Evolutionary conservation across 306 rosid species (phyloP), one percentile per base, ranked within the genome.

Genomic region (Trifolium dubium): DNA sequence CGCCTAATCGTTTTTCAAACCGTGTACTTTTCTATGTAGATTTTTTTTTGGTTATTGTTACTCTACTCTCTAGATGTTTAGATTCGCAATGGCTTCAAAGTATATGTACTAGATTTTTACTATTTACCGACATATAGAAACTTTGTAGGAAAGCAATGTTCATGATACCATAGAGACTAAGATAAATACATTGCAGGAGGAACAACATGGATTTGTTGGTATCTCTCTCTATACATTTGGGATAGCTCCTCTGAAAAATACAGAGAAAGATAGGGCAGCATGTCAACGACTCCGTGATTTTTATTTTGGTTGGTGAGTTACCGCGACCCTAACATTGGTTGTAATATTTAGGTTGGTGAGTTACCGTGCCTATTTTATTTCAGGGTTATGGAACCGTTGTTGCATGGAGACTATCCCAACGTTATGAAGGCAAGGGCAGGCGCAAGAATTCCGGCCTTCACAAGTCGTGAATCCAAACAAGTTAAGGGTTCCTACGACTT

Each of bases 141-240:
- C 28, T 63, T 63, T 37, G 30, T 35, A 3, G 3, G n/a, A 14
- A 37, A 63, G 10, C 5, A 37, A 17, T 63, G 69, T 66, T 74
- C 19, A 8, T 23, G 47, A 30, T 59, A 65, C 7, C 15, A 12
- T 47, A 23, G 15, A 54, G 30, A 64, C 35, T 14, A 12, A 23
- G 23, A 23, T 23, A 23, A 10, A 58, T 12, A n/a, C 62, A 56
- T 64, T 78, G 79, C 86, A 92, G 94, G 64, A 83, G n/a, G 70
- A 83, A 67, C 93, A 89, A 73, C 88, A 70, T 29, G 96, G 97
- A 55, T 83, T 67, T 75, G 64, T 92, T 35, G 93, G 96, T 58
- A 64, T 89, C 75, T 55, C 84, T 69, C 3, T 92, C 35, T 83
- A 61, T 63, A 6, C 77, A 10, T 72, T 67, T 44, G 72, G 87